Evolutionary conservation across 441 rosid species (phyloP).

Genomic region (Euphorbia corollata): DNA sequence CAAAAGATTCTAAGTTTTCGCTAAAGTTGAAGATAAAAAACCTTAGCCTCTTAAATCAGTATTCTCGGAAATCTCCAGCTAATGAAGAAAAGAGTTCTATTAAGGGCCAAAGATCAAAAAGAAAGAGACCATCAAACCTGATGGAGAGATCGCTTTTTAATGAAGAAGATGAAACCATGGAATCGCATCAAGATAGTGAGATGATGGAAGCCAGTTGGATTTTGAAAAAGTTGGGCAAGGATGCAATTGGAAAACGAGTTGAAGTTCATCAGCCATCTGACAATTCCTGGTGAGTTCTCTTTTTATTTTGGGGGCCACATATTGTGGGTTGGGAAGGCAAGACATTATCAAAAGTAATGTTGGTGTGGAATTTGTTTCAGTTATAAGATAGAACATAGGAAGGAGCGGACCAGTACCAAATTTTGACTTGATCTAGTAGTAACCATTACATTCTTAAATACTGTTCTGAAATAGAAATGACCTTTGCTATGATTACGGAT

Average conservation of each 20-base stretch:
- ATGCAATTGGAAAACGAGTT: conserved; percentile 79
- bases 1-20: conserved; percentile 70
- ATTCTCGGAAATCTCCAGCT: conserved; percentile 35
- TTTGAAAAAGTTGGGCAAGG: conserved; percentile 80
- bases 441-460: not conserved
- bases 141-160: conserved; percentile 44
- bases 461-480: conserved; percentile 3
- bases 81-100: conserved; percentile 63
- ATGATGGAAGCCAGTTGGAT: conserved; percentile 97
- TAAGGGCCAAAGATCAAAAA: conserved; percentile 90
- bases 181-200: conserved; percentile 56
- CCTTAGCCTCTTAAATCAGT: conserved; percentile 51
- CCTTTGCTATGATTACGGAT: not conserved
- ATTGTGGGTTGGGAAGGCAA: not conserved
- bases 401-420: conserved; percentile 1
- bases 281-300: conserved; percentile 64
- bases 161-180: conserved; percentile 44
- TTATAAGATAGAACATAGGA: not conserved
- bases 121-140: conserved; percentile 66
- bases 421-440: not conserved
- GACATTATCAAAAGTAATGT: not conserved
- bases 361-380: not conserved
- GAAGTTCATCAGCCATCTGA: conserved; percentile 83
- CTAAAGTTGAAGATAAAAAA: conserved; percentile 84
- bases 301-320: not conserved